Percentiles rank a stretch among this genome's conserved stretches.
Evolutionary conservation across 108 stramenopile genomes (phyloP).

Genomic region (Cyclotella baltica): DNA sequence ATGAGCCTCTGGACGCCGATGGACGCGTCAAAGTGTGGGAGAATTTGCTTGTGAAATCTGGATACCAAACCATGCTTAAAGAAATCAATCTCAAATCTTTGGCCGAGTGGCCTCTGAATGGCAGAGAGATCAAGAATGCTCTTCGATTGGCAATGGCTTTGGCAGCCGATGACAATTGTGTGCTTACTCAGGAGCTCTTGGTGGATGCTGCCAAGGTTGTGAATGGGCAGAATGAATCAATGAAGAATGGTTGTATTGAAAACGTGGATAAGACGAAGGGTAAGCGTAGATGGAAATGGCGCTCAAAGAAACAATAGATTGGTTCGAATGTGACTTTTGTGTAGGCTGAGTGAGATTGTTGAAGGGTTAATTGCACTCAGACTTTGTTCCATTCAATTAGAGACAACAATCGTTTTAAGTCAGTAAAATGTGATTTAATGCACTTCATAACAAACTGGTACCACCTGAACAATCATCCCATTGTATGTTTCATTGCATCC

Average conservation of each 20-base stretch:
- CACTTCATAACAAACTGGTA: no score
- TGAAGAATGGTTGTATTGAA: slow-evolving; percentile 16
- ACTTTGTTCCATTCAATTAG: no score
- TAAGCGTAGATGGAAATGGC: background rate
- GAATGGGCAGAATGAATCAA: slow-evolving; percentile 18
- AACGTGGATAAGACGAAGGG: no score
- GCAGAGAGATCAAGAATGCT: slow-evolving; percentile 80
- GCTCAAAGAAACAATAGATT: no score
- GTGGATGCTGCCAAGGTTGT: slow-evolving; percentile 51
- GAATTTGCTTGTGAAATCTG: slow-evolving; percentile 62
- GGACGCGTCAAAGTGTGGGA: slow-evolving; percentile 65
- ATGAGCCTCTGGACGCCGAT: slow-evolving; percentile 55
- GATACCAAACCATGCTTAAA: slow-evolving; percentile 36
- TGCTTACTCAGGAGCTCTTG: slow-evolving; percentile 55
- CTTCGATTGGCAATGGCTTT: slow-evolving; percentile 72
- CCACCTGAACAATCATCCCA: no score
- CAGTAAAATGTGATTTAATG: no score
- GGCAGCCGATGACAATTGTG: slow-evolving; percentile 60
- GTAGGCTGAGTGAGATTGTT: no score
- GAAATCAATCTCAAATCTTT: slow-evolving; percentile 53
- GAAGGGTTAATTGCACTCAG: no score
- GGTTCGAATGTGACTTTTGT: no score
- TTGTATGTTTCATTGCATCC: no score
- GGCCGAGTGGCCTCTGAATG: slow-evolving; percentile 60
- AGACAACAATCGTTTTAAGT: no score